Evolutionary conservation across 306 rosid species (phyloP), one percentile per base, ranked within the genome.

Genomic region (Prunus mongolica): DNA sequence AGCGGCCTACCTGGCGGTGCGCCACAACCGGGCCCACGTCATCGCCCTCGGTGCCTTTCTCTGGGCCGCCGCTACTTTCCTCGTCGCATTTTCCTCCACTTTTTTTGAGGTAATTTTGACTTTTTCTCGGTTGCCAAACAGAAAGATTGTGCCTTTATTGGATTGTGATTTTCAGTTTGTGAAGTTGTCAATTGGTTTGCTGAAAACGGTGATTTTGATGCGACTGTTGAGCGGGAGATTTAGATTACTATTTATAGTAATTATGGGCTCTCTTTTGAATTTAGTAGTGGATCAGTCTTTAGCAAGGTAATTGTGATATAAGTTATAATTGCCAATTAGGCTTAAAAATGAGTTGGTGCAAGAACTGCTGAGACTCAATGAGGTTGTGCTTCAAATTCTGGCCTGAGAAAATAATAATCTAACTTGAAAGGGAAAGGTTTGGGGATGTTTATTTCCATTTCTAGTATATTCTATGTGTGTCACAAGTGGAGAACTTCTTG

Each of bases 21-120:
- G 90, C 47, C 91, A 90, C 81, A 89, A 95, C 81, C 97, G 97
- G 1, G 88, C 97, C 19, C 97, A 90, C 72, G 93, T 92, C 68
- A 92, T 95, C 28, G 92, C 99, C 1, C 80, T 91, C 69, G 99
- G 97, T 4, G 96, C 99, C 56, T 87, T 89, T 66, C 97, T 92
- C 65, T 95, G 99, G 97, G 89, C 97, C 22, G 80, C 88, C 52
- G 97, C 96, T 63, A 95, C 98, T 84, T 92, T 94, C 72, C 95
- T 94, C 27, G 98, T 94, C 34, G 98, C 87, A 3, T 82, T 92
- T 79, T 95, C 98, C 72, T 87, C 96, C 82, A 88, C 97, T 55
- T 90, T 89, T 87, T 78, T 78, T 61, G 95, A 90, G 97, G 97
- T 94, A 76, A 14, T 56, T 12, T 46, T 1, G 62, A 56, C 5